Evolutionary conservation across 2,329 filamentous ascomycete genomes (phyloP).

Genomic region (Microdochium paspali): DNA sequence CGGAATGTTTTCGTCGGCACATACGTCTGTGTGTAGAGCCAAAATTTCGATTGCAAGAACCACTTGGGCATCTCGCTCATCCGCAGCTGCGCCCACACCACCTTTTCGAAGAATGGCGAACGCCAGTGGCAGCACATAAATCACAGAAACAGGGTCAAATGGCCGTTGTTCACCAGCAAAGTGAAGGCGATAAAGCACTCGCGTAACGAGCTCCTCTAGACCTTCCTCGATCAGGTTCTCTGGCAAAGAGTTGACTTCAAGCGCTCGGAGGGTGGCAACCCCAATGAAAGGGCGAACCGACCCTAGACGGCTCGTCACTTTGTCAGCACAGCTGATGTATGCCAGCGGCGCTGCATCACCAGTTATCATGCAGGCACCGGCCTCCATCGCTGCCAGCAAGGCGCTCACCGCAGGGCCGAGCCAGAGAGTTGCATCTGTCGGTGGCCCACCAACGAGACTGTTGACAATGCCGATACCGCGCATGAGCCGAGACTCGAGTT

Average conservation of each 20-base stretch:
- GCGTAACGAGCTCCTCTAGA: conserved; percentile 75
- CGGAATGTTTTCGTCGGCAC: conserved; percentile 65
- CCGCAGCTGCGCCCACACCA: conserved; percentile 61
- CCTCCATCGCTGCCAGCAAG: conserved; percentile 65
- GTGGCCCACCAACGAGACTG: conserved; percentile 74
- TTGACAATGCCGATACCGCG: conserved; percentile 81
- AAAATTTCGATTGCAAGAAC: conserved; percentile 83
- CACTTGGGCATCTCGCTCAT: conserved; percentile 83
- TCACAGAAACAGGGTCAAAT: conserved; percentile 79
- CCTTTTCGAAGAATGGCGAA: conserved; percentile 71
- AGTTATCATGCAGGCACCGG: conserved; percentile 72
- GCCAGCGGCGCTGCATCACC: conserved; percentile 70
- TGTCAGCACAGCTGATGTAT: conserved; percentile 71
- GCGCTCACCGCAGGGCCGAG: conserved; percentile 71
- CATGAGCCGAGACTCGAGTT: conserved; percentile 60
- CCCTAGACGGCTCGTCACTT: conserved; percentile 65
- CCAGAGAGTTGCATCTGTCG: conserved; percentile 84
- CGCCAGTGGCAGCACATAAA: conserved; percentile 77
- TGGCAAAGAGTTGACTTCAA: conserved; percentile 64
- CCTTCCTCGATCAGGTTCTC: conserved; percentile 67
- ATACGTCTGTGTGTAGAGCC: conserved; percentile 77
- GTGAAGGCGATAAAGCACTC: conserved; percentile 81
- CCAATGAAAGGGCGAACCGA: conserved; percentile 74
- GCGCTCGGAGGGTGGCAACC: conserved; percentile 72
- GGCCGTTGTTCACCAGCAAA: conserved; percentile 91